Evolutionary conservation across 768 basidiomycete species (phyloP), one percentile per base, ranked within the genome.

Genomic region (Tylopilus felleus): DNA sequence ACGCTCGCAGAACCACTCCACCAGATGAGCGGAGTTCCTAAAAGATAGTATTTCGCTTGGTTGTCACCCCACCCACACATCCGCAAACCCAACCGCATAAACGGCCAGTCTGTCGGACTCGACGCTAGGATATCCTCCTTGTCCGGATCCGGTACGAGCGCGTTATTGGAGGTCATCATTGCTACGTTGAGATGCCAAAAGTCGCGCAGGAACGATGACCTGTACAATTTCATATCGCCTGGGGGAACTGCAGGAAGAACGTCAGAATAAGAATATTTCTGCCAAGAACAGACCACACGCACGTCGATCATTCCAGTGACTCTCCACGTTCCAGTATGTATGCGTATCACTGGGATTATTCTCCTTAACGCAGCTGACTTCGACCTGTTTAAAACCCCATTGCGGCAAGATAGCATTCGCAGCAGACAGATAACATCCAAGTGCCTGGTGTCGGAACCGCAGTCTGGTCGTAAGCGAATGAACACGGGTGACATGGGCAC

Each of bases 141-240:
- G 77, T 99, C 97, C 0, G 96, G 93, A 65, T 99, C 94, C 1
- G 97, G 97, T 38, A 98, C 71, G 51, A 99, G 86, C 0, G 97
- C 96, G 66, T 99, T 99, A 76, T 99, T 99, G 5, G 97, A 98
- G 0, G 96, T 97, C 92, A 95, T 94, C 97, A 99, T 99, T 8
- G 95, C 97, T 23, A 99, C 93, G 65, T 99, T 99, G 52, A 99
- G 82, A 69, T 99, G 96, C 86, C 93, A 95, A 73, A 99, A 99
- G 74, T 99, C 96, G 48, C 90, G 86, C 43, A 96, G 74, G 80
- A 99, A 99, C 0, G 96, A 88, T 2, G 96, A 96, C 36, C 75
- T 79, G 74, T 96, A 97, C 53, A 85, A 81, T 65, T 90, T 94
- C 55, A 80, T 79, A 38, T 96, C 78, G 2, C 90, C 96, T 4